Conservation (phyloP, 208 protist genomes). For the Leishmania gerbilli region DNA sequence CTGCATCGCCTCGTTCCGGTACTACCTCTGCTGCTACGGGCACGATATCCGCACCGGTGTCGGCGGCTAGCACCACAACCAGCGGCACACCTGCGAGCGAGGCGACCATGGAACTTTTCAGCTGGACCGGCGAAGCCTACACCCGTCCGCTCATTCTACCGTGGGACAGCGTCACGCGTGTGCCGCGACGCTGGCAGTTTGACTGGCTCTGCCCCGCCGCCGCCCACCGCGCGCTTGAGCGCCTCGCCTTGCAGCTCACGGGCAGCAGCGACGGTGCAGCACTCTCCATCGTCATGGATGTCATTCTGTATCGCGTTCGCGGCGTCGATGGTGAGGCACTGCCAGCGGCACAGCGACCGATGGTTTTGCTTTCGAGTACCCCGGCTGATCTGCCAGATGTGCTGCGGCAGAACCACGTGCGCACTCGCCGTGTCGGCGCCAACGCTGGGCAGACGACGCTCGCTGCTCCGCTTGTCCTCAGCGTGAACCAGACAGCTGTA, state of each 20-base stretch:
- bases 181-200: slow-evolving; percentile 59
- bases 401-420: slow-evolving; percentile 24
- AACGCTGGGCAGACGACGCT: background rate
- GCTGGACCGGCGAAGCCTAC: slow-evolving; percentile 30
- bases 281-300: slow-evolving; percentile 52
- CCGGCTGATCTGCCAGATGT: slow-evolving; percentile 35
- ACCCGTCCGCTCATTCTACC: slow-evolving; percentile 54
- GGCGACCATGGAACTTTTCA: background rate
- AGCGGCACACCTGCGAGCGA: background rate
- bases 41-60: background rate
- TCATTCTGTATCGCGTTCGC: slow-evolving; percentile 67
- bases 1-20: slow-evolving; percentile 11
- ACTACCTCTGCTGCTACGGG: background rate
- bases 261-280: slow-evolving; percentile 7
- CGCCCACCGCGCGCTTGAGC: slow-evolving; percentile 42
- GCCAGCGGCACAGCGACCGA: slow-evolving; percentile 50
- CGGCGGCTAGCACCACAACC: background rate
- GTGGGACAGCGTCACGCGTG: slow-evolving; percentile 39
- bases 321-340: slow-evolving; percentile 57
- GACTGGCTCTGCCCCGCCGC: slow-evolving; percentile 67
- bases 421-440: background rate
- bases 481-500: slow-evolving; percentile 43
- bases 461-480: slow-evolving; percentile 35
- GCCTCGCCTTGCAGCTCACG: slow-evolving; percentile 2
- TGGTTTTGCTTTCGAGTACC: slow-evolving; percentile 56